Conservation (phyloP, 148 eudicot species). For the Camellia japonica region DNA sequence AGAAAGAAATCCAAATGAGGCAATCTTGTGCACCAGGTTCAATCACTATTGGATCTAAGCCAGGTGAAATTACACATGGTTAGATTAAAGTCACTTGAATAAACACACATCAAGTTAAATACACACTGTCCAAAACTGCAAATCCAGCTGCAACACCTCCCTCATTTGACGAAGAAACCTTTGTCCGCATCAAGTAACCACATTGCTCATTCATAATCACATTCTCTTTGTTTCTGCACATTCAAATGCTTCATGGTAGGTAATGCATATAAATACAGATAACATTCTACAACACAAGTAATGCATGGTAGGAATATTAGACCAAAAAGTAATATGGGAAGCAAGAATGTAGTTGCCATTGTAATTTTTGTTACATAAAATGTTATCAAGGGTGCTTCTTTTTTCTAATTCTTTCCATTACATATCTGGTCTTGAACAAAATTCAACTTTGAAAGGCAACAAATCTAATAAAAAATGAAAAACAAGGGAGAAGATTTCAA, state of each 20-base stretch:
- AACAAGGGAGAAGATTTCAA: not conserved
- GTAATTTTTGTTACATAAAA: not conserved
- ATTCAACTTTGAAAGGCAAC: not conserved
- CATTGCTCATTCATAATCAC: slow-evolving; percentile 63
- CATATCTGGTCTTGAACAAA: not conserved
- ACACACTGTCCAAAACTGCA: slow-evolving; percentile 90
- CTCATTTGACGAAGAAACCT: slow-evolving; percentile 86
- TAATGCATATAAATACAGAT: not conserved
- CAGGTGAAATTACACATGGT: not conserved
- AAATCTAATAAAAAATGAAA: not conserved
- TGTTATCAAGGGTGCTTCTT: not conserved
- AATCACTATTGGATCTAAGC: not conserved
- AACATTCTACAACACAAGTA: not conserved
- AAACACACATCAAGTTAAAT: slow-evolving; percentile 37
- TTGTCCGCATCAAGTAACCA: slow-evolving; percentile 94
- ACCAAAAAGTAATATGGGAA: not conserved
- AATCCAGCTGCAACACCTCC: slow-evolving; percentile 98
- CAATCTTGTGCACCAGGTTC: not conserved
- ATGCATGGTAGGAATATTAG: not conserved
- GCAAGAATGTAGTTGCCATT: not conserved
- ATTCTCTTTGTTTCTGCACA: slow-evolving; percentile 60
- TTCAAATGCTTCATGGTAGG: not conserved
- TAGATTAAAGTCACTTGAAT: not conserved
- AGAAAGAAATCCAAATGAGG: not conserved
- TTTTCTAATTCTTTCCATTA: not conserved